Evolutionary conservation across 2,329 filamentous ascomycete species (phyloP), one percentile per base, ranked within the genome.

Genomic region (Beauveria caledonica): DNA sequence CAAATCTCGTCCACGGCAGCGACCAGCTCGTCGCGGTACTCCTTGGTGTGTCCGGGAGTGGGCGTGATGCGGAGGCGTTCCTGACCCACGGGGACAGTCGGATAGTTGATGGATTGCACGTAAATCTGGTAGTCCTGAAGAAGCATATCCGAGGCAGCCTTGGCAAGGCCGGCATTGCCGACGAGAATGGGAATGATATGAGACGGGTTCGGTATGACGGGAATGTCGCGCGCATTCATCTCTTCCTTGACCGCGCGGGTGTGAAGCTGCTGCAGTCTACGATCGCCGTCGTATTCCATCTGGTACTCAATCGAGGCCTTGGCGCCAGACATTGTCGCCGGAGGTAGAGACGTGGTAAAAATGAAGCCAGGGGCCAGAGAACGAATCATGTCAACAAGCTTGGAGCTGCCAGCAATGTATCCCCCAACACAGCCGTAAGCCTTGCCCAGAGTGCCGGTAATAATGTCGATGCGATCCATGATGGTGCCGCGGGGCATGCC

Each of bases 41-140:
- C 85, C 75, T 88, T 88, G 60, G 84, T 85, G 73, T 99, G 94
- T 48, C 94, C 94, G 0, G 94, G 94, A 1, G 94, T 99, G 0
- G 94, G 94, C 1, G 94, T 99, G 73, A 99, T 91, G 66, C 94
- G 89, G 60, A 99, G 87, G 62, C 94, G 87, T 76, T 99, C 94
- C 78, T 99, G 92, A n/a, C 94, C 94, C 7, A 96, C 91, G 2
- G 94, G 94, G 3, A 99, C 94, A 56, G 94, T 99, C 2, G 94
- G 94, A 76, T 97, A 97, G 78, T 99, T 99, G 82, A 99, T 97
- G 60, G 91, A 92, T 77, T 99, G 94, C 27, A 99, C 94, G 72
- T 99, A 99, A 71, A 99, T 97, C 63, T 86, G 85, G 78, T 96
- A 89, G 66, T 96, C 88, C 66, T 89, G 86, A 15, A 99, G 83